A percentile compares a stretch with the other conserved stretches of the same genome.
Evolutionary conservation across 352 stramenopile genomes (phyloP).

Genomic region (Chloridella minuta): DNA sequence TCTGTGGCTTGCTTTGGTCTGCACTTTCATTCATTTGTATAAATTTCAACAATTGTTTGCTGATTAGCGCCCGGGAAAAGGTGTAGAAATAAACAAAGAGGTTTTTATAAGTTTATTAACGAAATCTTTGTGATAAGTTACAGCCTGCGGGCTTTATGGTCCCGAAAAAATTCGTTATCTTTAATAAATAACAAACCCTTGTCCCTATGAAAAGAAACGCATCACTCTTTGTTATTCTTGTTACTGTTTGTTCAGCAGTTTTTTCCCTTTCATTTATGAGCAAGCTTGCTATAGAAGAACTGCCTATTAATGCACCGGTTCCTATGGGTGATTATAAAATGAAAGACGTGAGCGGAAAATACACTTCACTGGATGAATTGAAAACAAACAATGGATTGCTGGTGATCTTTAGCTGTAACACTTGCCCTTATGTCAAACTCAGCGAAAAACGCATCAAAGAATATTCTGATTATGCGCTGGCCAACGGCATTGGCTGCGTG

Average conservation of each 20-base stretch:
- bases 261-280: neutral
- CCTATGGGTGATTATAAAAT: neutral
- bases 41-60: neutral
- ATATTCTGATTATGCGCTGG: neutral
- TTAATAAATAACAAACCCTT: no score
- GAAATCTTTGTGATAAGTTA: no score
- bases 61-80: neutral
- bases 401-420: neutral
- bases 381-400: neutral
- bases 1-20: neutral
- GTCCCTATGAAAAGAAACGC: neutral
- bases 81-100: neutral
- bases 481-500: neutral
- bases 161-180: no score
- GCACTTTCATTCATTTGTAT: neutral
- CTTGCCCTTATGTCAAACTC: neutral
- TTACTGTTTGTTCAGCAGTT: neutral
- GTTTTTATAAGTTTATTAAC: neutral
- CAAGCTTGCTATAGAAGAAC: neutral
- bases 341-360: neutral
- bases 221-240: neutral
- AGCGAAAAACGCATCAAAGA: neutral
- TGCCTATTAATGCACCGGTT: neutral
- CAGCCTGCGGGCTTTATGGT: no score
- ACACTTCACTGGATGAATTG: neutral